Evolutionary conservation across 768 basidiomycete genomes (phyloP).

Genomic region (Paxillus ammoniavirescens): DNA sequence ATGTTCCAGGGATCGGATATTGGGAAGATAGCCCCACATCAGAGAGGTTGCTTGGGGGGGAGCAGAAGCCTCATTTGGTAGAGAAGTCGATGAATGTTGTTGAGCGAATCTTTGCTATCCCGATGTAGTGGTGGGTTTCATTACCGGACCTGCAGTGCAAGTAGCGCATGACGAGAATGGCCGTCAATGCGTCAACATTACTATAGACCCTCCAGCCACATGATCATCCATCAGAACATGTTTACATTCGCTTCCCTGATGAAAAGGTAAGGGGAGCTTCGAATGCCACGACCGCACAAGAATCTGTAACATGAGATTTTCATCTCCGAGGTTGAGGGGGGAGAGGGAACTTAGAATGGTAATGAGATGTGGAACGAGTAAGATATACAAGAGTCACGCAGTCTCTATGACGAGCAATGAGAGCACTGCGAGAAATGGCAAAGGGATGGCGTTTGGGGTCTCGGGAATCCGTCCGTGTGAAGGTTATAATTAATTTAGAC

Average conservation of each 20-base stretch:
- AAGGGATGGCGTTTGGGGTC: conserved; percentile 5
- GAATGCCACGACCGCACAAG: conserved; percentile 24
- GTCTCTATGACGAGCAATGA: conserved; percentile 22
- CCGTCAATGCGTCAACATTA: conserved; percentile 11
- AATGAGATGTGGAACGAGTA: conserved; percentile 7
- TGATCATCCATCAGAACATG: conserved; percentile 27
- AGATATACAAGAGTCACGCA: neutral
- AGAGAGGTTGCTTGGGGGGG: neutral
- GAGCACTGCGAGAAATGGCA: conserved; percentile 7
- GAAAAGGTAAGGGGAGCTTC: conserved; percentile 20
- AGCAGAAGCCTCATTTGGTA: neutral
- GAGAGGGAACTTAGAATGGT: conserved; percentile 14
- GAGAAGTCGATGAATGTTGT: neutral
- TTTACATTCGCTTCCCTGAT: conserved; percentile 25
- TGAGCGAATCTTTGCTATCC: conserved; percentile 1
- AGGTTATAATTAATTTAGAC: conserved; percentile 8
- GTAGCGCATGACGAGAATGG: conserved; percentile 15
- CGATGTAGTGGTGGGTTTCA: conserved; percentile 13
- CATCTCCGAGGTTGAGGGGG: conserved; percentile 33
- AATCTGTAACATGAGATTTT: conserved; percentile 31
- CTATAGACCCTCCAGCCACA: conserved; percentile 18
- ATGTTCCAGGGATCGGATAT: too few relatives aligned
- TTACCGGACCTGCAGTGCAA: conserved; percentile 19
- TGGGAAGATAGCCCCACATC: conserved; percentile 2
- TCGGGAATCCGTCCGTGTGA: conserved; percentile 1